Conservation (phyloP, 257 asterid genomes). For the Nicotiana paniculata region DNA sequence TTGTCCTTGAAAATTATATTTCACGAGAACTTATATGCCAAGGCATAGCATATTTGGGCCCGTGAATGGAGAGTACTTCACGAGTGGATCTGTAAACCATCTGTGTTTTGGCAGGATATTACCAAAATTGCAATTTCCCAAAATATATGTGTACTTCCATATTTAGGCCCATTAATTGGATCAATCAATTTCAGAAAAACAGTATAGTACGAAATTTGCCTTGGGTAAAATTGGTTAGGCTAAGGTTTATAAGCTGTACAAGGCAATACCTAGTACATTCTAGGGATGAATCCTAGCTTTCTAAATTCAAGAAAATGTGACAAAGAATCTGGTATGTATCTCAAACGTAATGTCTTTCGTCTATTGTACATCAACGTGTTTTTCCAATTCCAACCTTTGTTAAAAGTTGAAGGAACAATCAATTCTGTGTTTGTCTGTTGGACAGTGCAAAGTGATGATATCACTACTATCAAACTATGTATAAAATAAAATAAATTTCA, state of each 20-base stretch:
- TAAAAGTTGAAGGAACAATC: not conserved
- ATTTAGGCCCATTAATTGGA: not conserved
- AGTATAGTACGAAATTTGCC: not conserved
- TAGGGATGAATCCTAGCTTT: conserved; percentile 6
- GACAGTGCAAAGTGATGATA: no score
- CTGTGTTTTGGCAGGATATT: not conserved
- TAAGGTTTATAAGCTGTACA: not conserved
- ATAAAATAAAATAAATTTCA: no score
- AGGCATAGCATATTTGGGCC: not conserved
- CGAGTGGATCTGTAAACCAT: not conserved
- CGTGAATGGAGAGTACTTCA: not conserved
- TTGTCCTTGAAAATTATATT: not conserved
- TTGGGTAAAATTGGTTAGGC: not conserved
- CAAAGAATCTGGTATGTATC: not conserved
- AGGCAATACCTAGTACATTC: not conserved
- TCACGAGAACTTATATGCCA: not conserved
- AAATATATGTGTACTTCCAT: not conserved
- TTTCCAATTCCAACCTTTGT: not conserved
- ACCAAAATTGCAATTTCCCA: not conserved
- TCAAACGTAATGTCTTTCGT: not conserved
- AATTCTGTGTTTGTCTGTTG: no score
- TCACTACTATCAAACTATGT: no score
- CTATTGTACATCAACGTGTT: not conserved
- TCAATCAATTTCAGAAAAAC: not conserved
- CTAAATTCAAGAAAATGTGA: not conserved